Percentiles rank a stretch among this genome's conserved stretches.
Evolutionary conservation across 805 yeast species (phyloP).

Genomic region (Peterozyma xylosa): DNA sequence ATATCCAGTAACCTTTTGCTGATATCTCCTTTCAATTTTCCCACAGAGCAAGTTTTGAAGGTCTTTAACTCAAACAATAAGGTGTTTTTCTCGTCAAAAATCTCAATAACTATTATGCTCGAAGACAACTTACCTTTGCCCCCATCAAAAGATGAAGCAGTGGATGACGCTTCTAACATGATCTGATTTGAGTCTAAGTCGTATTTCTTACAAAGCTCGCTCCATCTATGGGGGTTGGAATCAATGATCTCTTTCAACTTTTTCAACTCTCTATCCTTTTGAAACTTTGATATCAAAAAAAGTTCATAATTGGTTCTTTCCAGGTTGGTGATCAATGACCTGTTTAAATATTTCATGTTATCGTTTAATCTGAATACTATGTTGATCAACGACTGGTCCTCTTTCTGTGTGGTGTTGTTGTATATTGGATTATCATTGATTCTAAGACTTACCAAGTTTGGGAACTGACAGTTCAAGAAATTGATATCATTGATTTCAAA

Average conservation of each 20-base stretch:
- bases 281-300: conserved; percentile 50
- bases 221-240: conserved; percentile 29
- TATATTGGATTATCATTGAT: conserved; percentile 49
- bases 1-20: conserved; percentile 10
- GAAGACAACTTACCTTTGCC: conserved; percentile 1
- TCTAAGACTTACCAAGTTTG: conserved; percentile 36
- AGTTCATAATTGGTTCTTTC: conserved; percentile 63
- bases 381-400: conserved; percentile 15
- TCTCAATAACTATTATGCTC: not conserved
- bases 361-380: conserved; percentile 17
- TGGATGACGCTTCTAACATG: not conserved
- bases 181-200: conserved; percentile 12
- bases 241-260: conserved; percentile 6
- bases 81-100: not conserved
- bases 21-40: conserved; percentile 20
- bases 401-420: conserved; percentile 10
- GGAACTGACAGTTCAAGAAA: conserved; percentile 26
- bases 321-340: conserved; percentile 35
- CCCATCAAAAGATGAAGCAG: too few species aligned
- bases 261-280: conserved; percentile 11
- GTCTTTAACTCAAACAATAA: not conserved
- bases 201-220: conserved; percentile 28
- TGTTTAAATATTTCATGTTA: conserved; percentile 42
- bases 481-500: conserved; percentile 42
- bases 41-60: conserved; percentile 14